Evolutionary conservation across 129 eudicot species (phyloP), one percentile per base, ranked within the genome.

Genomic region (Lactuca saligna): DNA sequence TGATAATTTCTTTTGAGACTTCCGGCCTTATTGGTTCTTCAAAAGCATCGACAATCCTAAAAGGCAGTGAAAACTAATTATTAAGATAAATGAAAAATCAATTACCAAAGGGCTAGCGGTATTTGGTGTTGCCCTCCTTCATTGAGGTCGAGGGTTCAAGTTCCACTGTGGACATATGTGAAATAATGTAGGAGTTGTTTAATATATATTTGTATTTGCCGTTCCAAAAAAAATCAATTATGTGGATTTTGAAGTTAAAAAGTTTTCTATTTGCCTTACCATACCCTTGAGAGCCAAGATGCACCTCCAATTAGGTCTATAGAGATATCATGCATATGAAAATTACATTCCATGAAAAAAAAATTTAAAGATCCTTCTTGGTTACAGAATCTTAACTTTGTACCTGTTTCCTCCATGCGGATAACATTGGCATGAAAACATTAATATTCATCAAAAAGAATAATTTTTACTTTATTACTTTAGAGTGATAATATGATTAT

Each of bases 221-320:
- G 1, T 20, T 20, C 20, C 20, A 20, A 20, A 20, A 8, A 8
- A 49, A 66, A 17, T 66, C 12, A 69, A 54, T 37, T 15, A 67
- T 53, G 20, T 38, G 17, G 33, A 54, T 16, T 41, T 41, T 70
- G 65, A 69, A 69, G 15, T 13, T 14, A n/a, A 56, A 41, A 69
- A 41, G 61, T 17, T 61, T 34, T 50, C 25, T 39, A 54, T 10
- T 15, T 54, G 32, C 35, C 37, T 68, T 35, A 38, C 54, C 11
- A 25, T 25, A 53, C 93, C 87, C 84, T 81, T 83, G 93, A 87
- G 60, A 87, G 73, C 93, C 93, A 87, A 78, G 89, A 81, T 61
- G 89, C 79, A 16, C 93, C 93, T 61, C 89, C 93, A 49, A 81
- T 75, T 61, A 87, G 50, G 57, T 69, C 65, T 57, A 87, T 81